Conservation (phyloP, 306 rosid species). For the Cicer chorassanicum region DNA sequence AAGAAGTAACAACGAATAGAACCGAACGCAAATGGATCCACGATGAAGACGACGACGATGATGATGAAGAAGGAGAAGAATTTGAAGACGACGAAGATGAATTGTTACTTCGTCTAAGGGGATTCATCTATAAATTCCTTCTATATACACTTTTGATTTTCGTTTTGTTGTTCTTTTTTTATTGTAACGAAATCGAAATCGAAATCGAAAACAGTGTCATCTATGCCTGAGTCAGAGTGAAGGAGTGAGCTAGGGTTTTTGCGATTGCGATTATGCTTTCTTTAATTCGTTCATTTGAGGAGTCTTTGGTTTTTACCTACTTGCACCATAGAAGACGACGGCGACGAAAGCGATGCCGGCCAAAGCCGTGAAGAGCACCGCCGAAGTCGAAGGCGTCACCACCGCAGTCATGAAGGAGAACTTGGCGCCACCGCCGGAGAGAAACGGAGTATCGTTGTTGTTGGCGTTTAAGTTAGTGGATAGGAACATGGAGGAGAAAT, state of each 20-base stretch:
- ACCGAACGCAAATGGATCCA: conserved; percentile 99
- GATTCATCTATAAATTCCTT: conserved; percentile 76
- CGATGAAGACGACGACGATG: conserved; percentile 65
- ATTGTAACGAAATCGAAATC: conserved; percentile 42
- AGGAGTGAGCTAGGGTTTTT: conserved; percentile 47
- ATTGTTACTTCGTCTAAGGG: conserved; percentile 87
- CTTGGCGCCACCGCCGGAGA: conserved; percentile 57
- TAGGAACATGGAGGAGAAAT: conserved; percentile 60
- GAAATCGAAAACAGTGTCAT: conserved; percentile 48
- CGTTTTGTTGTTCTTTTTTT: background rate
- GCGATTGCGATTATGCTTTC: conserved; percentile 26
- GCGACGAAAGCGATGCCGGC: conserved; percentile 69
- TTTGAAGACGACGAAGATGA: conserved; percentile 80
- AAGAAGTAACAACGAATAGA: conserved; percentile 88
- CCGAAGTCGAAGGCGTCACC: conserved; percentile 50
- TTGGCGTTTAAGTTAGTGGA: conserved; percentile 46
- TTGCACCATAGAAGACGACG: conserved; percentile 67
- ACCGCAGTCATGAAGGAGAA: conserved; percentile 53
- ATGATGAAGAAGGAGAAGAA: conserved; percentile 75
- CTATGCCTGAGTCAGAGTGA: conserved; percentile 37
- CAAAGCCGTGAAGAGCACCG: conserved; percentile 69
- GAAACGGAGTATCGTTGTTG: conserved; percentile 46
- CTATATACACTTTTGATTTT: conserved; percentile 35
- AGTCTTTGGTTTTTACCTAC: conserved; percentile 61
- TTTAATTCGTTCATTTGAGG: conserved; percentile 40